Conservation (phyloP, 495 filamentous ascomycete genomes). For the Astrothelium macrocarpum region DNA sequence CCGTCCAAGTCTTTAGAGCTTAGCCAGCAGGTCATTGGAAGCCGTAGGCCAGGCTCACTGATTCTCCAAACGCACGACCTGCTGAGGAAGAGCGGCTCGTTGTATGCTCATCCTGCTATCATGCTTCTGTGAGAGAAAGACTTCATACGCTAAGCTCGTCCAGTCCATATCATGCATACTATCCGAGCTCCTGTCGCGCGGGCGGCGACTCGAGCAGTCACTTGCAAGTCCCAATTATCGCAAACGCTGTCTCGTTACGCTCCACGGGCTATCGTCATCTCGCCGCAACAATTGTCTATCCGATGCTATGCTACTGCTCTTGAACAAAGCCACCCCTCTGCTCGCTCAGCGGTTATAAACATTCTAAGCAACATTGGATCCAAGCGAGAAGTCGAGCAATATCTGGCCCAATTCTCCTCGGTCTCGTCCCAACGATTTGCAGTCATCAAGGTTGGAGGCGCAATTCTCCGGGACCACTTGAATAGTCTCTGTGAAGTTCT, state of each 20-base stretch:
- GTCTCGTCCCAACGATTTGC: conserved; percentile 97
- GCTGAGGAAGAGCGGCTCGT: background rate
- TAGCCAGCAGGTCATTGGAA: no score
- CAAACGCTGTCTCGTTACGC: background rate
- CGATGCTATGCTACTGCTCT: conserved; percentile 15
- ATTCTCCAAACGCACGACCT: no score
- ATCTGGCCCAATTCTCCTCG: conserved; percentile 94
- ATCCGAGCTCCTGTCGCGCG: conserved; percentile 6
- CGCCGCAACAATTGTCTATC: background rate
- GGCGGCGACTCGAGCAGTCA: conserved; percentile 3
- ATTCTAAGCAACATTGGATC: conserved; percentile 92
- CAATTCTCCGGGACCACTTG: conserved; percentile 91
- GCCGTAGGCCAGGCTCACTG: no score
- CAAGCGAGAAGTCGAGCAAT: conserved; percentile 95
- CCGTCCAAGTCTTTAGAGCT: no score
- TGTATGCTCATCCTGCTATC: background rate
- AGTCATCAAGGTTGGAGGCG: conserved; percentile 97
- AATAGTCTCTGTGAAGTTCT: conserved; percentile 80
- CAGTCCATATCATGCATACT: conserved; percentile 6
- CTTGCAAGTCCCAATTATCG: background rate
- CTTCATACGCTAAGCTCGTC: background rate
- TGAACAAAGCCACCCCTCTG: conserved; percentile 30
- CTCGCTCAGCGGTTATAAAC: conserved; percentile 84
- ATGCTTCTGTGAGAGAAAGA: background rate
- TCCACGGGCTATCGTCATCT: background rate